These are phyloP conservation scores for Amphicarpaea edgeworthii DNA, from an alignment of 306 rosid genomes.

Conservation along the genomic window DNA sequence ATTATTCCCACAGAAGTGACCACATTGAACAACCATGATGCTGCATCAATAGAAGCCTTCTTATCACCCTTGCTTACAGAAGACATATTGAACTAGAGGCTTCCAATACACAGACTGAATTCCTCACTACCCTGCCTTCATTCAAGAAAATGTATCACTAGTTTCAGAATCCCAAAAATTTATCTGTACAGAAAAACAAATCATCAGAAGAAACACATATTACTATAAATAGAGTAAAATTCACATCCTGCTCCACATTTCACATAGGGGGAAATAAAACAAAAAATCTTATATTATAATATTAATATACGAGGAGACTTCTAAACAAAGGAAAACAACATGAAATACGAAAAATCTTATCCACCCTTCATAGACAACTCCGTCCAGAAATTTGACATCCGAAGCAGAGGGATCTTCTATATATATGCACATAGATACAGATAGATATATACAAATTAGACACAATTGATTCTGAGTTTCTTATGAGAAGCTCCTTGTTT, in stretches of 20 bases:
- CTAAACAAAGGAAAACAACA: slow-evolving; percentile 11
- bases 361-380: not conserved
- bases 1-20: slow-evolving; percentile 89
- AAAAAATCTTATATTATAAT: too few relatives aligned
- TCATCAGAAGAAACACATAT: slow-evolving; percentile 37
- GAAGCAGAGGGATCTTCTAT: slow-evolving; percentile 20
- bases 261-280: not conserved
- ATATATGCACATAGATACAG: not conserved
- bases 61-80: slow-evolving; percentile 67
- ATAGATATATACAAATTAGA: not conserved
- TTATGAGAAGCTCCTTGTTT: slow-evolving; percentile 22
- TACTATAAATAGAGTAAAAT: slow-evolving; percentile 10
- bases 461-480: slow-evolving; percentile 34
- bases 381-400: not conserved
- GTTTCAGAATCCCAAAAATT: slow-evolving; percentile 32
- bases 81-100: slow-evolving; percentile 59
- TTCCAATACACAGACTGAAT: slow-evolving; percentile 35
- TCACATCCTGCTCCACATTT: slow-evolving; percentile 11
- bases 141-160: slow-evolving; percentile 42
- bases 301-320: slow-evolving; percentile 25
- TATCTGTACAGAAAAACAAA: slow-evolving; percentile 50
- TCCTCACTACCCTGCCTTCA: slow-evolving; percentile 44
- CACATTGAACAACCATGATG: slow-evolving; percentile 85
- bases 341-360: slow-evolving; percentile 21
- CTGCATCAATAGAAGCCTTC: slow-evolving; percentile 79